Evolutionary conservation across 2,329 filamentous ascomycete species (phyloP).

Genomic region (Erysiphe pulchra): DNA sequence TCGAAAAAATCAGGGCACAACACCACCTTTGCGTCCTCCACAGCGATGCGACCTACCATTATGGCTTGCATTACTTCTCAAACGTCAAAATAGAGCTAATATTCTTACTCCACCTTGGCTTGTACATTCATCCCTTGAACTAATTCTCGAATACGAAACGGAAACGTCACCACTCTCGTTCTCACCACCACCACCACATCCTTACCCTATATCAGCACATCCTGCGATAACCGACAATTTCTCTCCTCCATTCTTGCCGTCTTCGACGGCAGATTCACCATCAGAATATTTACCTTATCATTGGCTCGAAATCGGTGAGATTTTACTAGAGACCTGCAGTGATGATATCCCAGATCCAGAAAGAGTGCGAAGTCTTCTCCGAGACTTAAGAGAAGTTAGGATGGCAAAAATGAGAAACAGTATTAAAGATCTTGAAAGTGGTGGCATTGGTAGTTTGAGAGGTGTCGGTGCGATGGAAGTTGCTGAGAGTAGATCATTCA

Average conservation of each 20-base stretch:
- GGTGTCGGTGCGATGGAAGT: slow-evolving; percentile 88
- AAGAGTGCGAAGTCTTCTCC: slow-evolving; percentile 45
- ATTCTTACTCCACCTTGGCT: slow-evolving; percentile 84
- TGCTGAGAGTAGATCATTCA: slow-evolving; percentile 61
- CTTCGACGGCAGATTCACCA: slow-evolving; percentile 43
- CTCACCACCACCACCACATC: slow-evolving; percentile 47
- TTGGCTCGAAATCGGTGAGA: slow-evolving; percentile 78
- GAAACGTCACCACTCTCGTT: slow-evolving; percentile 45
- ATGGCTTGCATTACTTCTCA: slow-evolving; percentile 86
- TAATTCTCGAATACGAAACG: slow-evolving; percentile 62
- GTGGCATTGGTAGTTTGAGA: slow-evolving; percentile 38
- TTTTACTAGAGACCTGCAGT: slow-evolving; percentile 58
- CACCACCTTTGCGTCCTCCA: slow-evolving; percentile 53
- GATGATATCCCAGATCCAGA: slow-evolving; percentile 60
- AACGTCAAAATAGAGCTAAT: slow-evolving; percentile 80
- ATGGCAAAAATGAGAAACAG: slow-evolving; percentile 70
- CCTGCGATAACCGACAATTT: slow-evolving; percentile 13
- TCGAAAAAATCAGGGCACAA: slow-evolving; percentile 38
- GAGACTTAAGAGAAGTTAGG: slow-evolving; percentile 66
- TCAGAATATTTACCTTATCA: slow-evolving; percentile 64
- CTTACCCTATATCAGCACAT: slow-evolving; percentile 19
- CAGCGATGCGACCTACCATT: slow-evolving; percentile 58
- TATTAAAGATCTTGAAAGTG: slow-evolving; percentile 46
- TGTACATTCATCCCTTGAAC: slow-evolving; percentile 43
- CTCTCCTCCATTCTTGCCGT: slow-evolving; percentile 54